Conservation (phyloP, 441 rosid species). For the Arabidopsis hybrid region DNA sequence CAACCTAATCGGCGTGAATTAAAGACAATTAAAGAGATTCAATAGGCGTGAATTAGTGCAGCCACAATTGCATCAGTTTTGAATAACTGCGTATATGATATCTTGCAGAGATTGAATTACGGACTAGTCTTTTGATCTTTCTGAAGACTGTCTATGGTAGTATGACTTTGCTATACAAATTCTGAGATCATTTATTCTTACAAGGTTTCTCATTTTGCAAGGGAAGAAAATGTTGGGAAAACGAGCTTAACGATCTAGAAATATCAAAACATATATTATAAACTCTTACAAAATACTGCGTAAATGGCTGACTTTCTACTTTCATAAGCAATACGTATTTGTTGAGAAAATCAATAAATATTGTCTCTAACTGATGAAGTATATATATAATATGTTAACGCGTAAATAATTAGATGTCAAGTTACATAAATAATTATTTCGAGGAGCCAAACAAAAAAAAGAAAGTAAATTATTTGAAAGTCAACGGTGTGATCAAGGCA, state of each 20-base stretch:
- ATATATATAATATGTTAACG: background rate
- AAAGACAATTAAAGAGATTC: too few species aligned
- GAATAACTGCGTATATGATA: too few species aligned
- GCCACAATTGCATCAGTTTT: too few species aligned
- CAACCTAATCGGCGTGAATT: too few species aligned
- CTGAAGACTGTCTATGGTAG: too few species aligned
- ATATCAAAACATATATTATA: too few species aligned
- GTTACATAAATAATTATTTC: slow-evolving; percentile 9
- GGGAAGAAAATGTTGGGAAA: background rate
- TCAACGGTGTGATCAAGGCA: slow-evolving; percentile 29
- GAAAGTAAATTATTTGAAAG: background rate
- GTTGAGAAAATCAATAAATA: background rate
- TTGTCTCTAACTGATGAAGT: background rate
- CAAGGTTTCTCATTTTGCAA: background rate
- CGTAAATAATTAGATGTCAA: slow-evolving; percentile 21
- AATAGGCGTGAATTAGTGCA: too few species aligned
- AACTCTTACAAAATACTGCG: background rate
- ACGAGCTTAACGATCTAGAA: slow-evolving; percentile 2
- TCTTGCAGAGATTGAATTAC: too few species aligned
- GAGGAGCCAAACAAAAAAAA: slow-evolving; percentile 9
- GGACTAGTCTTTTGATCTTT: too few species aligned
- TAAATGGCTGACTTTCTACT: background rate
- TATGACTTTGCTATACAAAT: too few species aligned
- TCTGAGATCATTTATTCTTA: background rate
- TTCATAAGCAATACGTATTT: background rate